Base-by-base conservation (phyloP, 768 basidiomycete species). In the Leucogyrophana mollusca region DNA sequence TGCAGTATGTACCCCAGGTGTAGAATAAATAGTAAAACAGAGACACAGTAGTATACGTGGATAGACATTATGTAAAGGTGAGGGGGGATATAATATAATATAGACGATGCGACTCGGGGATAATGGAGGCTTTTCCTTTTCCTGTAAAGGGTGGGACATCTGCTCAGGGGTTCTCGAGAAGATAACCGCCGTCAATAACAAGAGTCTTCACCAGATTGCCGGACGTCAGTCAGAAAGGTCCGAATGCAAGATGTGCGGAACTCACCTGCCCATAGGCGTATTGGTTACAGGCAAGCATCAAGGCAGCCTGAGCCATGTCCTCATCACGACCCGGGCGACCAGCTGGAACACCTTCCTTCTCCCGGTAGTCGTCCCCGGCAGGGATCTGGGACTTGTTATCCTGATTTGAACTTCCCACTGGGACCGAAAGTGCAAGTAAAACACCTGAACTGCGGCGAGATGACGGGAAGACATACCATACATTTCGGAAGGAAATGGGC, bases 401-500 rank as follows among this genome's bases (percentile, higher is more conserved):
- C 18, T 58, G 61, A 43, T 67, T 56, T 1, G 64, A 66, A 9
- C 35, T 21, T 37, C 35, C 35, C n/a, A 7, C 35, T 4, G 16
- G 16, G 16, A 37, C 16, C 16, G 20, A 7, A 37, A 30, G 27
- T 30, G 27, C n/a, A n/a, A 30, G 13, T 30, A 7, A 7, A 30
- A 30, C 27, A 30, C 13, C 13, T 13, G 27, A 30, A 30, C n/a
- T n/a, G n/a, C n/a, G n/a, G n/a, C n/a, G 32, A n/a, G 32, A 33
- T 33, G 32, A 33, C 9, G n/a, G 32, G 32, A 33, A n/a, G 32
- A 37, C 35, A 9, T 9, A 37, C 35, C 35, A 17, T 64, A 66
- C 62, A 70, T 69, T 54, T 68, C 64, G 25, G 59, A 61, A 1
- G 66, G 67, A 56, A 69, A 68, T 23, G 65, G 61, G 3, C 68